Evolutionary conservation across 768 basidiomycete genomes (phyloP), one percentile per base, ranked within the genome.

Genomic region (Mycena maculata): DNA sequence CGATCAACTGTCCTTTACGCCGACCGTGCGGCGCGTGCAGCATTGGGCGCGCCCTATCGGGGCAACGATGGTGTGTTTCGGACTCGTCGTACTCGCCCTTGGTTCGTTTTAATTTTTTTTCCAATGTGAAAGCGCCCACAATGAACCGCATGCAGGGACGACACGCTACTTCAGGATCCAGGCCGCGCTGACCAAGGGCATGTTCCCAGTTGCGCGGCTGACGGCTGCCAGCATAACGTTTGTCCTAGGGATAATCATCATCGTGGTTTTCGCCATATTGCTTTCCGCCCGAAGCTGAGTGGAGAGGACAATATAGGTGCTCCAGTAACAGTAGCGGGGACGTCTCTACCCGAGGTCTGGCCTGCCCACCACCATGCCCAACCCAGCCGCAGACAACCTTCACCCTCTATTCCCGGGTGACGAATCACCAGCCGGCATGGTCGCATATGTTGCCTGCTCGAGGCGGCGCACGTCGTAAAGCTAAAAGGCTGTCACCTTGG

Each of bases 141-240:
- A 12, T 52, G 28, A 28, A 31, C 13, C 52, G 33, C 27, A 27
- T 22, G 18, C 50, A 82, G 81, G 81, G n/a, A 71, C 73, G 4
- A 57, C 50, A 22, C 78, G 84, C 7, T 85, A 82, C 69, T 85
- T 84, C 64, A 56, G 69, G 31, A 71, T 84, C 10, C 83, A 85
- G 64, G 53, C 67, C 4, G 76, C 82, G 7, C 71, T 85, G 25
- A 71, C 77, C 3, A 70, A 73, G 22, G 83, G 84, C 2, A 66
- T 75, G 31, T 85, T 82, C 57, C 84, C 84, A 12, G 80, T 80
- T 22, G 83, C 84, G 2, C 79, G 83, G 11, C 30, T 77, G 12
- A 77, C 74, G 13, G 65, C 81, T 0, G 72, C 75, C 1, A 6
- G 78, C 16, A 72, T 84, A 33, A 76, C 78, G 0, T 65, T 75